Percentiles rank a stretch among this genome's conserved stretches.
Conservation (phyloP, 495 filamentous ascomycete genomes). For the Hypoxylon lienhwacheense region DNA sequence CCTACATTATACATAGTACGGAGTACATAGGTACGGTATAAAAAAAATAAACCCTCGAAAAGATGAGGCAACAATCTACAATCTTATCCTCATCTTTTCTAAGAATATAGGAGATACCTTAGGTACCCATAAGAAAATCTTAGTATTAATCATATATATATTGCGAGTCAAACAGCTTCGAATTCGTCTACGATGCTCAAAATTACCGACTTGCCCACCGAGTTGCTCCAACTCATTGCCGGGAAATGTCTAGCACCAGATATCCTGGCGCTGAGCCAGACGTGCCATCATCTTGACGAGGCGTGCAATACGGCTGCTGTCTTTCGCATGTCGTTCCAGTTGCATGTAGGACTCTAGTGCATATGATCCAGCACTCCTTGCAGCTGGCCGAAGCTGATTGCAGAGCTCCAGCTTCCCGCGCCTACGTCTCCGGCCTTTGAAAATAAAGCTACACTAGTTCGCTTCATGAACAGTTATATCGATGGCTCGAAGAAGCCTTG, state of each 20-base stretch:
- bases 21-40: no score
- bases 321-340: slow-evolving; percentile 23
- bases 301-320: slow-evolving; percentile 16
- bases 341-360: slow-evolving; percentile 9
- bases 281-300: slow-evolving; percentile 18
- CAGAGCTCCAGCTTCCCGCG: slow-evolving; percentile 16
- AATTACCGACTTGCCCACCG: slow-evolving; percentile 11
- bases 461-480: slow-evolving; percentile 16
- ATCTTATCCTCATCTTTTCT: no score
- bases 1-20: no score
- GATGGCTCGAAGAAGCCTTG: slow-evolving; percentile 19
- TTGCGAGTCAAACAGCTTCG: no score
- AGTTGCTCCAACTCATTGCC: slow-evolving; percentile 24
- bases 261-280: slow-evolving; percentile 16
- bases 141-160: no score
- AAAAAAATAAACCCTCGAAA: no score
- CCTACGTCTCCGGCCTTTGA: slow-evolving; percentile 14
- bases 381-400: background rate
- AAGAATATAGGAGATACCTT: no score
- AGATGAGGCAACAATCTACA: no score
- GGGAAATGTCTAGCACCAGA: slow-evolving; percentile 17
- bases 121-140: no score
- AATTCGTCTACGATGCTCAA: background rate
- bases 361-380: background rate
- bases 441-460: slow-evolving; percentile 4